Evolutionary conservation across 2,329 filamentous ascomycete genomes (phyloP), one percentile per base, ranked within the genome.

Genomic region (Venturia oleaginea): DNA sequence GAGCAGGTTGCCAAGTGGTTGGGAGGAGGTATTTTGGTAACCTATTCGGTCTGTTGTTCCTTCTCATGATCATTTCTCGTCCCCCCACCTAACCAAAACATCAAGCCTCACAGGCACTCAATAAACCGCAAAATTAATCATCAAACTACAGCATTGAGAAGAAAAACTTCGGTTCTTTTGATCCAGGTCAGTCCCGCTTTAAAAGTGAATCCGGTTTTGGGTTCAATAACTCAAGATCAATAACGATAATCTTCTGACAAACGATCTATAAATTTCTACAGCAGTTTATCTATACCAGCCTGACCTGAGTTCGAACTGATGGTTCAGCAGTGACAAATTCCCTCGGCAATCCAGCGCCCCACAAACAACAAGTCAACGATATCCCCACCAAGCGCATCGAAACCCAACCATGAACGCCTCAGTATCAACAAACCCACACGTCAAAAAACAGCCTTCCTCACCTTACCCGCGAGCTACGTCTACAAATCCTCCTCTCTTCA

Each of bases 141-240:
- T 22, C 19, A 22, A n/a, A 46, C n/a, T 19, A 7, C 11, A 40
- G 17, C 11, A 40, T 40, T 40, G 38, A 11, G 38, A 40, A 15
- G 11, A 40, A 15, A 4, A 40, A 11, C 38, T 15, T 11, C 11
- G 38, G 38, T 40, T 17, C 38, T 15, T 17, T 15, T 2, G 11
- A 46, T 5, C 10, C 42, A 22, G 42, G 42, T 46, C 19, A 46
- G 42, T 22, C 17, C 3, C 3, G 10, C 38, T 22, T 19, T 46
- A 1, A 22, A 1, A 10, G 4, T 15, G 10, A 22, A 22, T n/a
- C n/a, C n/a, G n/a, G n/a, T n/a, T 1, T 22, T 19, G 1, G 10
- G 42, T 5, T n/a, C 19, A 46, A n/a, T 46, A 22, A 22, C 5
- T 46, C 42, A 4, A 22, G 42, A 46, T 46, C n/a, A 10, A 46